A percentile compares a stretch with the other conserved stretches of the same genome.
Evolutionary conservation across 805 yeast genomes (phyloP).

Genomic region (Candida ascalaphidarum): DNA sequence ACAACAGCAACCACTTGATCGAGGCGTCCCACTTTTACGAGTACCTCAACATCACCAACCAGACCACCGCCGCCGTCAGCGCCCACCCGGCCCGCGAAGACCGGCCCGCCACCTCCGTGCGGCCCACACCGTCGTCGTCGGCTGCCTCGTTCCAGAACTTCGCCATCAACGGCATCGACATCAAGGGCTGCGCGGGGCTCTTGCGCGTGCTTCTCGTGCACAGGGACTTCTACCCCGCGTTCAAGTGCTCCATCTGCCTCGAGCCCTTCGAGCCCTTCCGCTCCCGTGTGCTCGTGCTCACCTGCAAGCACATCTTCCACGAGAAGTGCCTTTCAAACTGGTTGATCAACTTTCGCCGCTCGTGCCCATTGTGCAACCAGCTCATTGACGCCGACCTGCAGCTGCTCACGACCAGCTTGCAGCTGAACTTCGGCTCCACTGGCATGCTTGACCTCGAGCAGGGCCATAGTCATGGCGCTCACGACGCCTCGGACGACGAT

Average conservation of each 20-base stretch:
- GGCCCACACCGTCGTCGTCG: not conserved
- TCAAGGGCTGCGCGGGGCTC: constrained; percentile 9
- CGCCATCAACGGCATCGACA: constrained; percentile 12
- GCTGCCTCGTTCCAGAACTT: not conserved
- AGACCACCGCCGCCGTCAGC: too few relatives aligned
- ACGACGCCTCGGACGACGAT: too few relatives aligned
- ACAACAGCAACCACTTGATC: constrained; percentile 26
- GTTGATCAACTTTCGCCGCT: constrained; percentile 44
- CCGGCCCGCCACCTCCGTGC: constrained; percentile 8
- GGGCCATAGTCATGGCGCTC: too few relatives aligned
- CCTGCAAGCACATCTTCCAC: constrained; percentile 57
- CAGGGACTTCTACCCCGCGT: constrained; percentile 26
- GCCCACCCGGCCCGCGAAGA: too few relatives aligned
- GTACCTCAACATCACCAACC: constrained; percentile 24
- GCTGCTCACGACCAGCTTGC: too few relatives aligned
- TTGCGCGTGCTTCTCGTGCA: constrained; percentile 17
- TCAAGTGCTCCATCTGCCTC: constrained; percentile 54
- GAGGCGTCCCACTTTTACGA: constrained; percentile 13
- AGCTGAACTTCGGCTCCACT: too few relatives aligned
- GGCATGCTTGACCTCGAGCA: too few relatives aligned
- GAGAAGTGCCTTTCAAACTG: constrained; percentile 50
- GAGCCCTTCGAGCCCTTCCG: constrained; percentile 41
- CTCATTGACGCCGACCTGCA: too few relatives aligned
- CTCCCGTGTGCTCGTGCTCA: constrained; percentile 42
- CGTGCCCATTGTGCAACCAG: constrained; percentile 52